These are phyloP conservation scores for Kuraishia hungarica DNA, from an alignment of 805 yeast genomes.

Conservation along the genomic window DNA sequence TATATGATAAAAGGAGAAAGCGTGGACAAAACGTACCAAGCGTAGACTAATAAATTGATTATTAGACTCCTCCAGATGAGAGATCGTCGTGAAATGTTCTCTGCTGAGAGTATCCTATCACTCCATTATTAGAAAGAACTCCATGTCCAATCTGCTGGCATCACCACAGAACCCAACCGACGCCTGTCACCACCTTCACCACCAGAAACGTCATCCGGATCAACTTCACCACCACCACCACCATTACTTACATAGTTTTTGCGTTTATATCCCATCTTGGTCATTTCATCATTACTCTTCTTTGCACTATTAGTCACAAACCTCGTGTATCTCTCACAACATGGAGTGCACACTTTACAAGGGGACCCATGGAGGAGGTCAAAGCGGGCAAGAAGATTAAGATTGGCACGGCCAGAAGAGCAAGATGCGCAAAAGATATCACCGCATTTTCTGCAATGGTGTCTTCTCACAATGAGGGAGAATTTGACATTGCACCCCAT, in stretches of 20 bases:
- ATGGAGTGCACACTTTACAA: constrained; percentile 3
- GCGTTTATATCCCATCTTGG: not conserved
- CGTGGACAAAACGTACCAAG: too few relatives aligned
- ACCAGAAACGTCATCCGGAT: constrained; percentile 14
- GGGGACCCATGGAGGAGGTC: constrained; percentile 10
- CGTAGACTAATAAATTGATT: too few relatives aligned
- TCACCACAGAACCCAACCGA: not conserved
- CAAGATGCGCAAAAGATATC: constrained; percentile 32
- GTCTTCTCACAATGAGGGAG: constrained; percentile 25
- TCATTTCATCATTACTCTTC: not conserved
- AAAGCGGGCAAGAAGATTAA: constrained; percentile 25
- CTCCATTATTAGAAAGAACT: constrained; percentile 5
- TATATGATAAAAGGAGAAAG: too few relatives aligned
- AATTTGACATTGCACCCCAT: constrained; percentile 17
- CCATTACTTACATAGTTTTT: not conserved
- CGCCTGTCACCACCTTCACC: constrained; percentile 7
- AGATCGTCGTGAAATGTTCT: too few relatives aligned
- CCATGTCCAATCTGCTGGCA: constrained; percentile 7
- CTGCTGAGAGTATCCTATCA: not conserved
- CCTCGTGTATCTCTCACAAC: not conserved
- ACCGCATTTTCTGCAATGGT: constrained; percentile 48
- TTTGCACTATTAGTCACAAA: not conserved
- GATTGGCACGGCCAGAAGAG: constrained; percentile 18
- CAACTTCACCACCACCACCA: constrained; percentile 17
- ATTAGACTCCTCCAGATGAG: too few relatives aligned